Conservation (phyloP, 1,284 basidiomycete genomes). For the Microstroma glucosiphilum region DNA sequence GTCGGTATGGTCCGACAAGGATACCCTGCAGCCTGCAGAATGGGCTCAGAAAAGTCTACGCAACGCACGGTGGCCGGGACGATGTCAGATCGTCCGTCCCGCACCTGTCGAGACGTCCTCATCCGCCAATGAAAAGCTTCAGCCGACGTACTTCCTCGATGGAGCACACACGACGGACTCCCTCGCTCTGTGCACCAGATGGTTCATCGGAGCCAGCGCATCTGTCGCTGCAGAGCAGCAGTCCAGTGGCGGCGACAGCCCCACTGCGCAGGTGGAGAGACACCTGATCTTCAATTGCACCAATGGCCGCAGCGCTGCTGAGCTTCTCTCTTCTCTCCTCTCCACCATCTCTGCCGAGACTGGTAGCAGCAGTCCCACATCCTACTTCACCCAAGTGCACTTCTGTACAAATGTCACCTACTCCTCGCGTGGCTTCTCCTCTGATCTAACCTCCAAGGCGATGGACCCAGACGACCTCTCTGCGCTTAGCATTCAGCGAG, state of each 20-base stretch:
- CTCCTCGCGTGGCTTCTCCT: slow-evolving; percentile 76
- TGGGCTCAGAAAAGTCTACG: slow-evolving; percentile 63
- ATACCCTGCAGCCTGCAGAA: slow-evolving; percentile 11
- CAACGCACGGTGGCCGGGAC: slow-evolving; percentile 83
- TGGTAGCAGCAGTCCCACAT: slow-evolving; percentile 24
- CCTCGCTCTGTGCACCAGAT: slow-evolving; percentile 74
- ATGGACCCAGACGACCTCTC: slow-evolving; percentile 33
- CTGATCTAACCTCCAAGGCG: slow-evolving; percentile 50
- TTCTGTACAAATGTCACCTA: slow-evolving; percentile 98
- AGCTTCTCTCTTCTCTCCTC: slow-evolving; percentile 65
- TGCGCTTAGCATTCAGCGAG: slow-evolving; percentile 36
- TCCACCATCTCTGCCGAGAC: background rate
- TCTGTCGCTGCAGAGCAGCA: slow-evolving; percentile 8
- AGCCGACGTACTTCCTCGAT: slow-evolving; percentile 79
- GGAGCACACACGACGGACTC: slow-evolving; percentile 94
- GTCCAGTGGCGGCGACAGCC: background rate
- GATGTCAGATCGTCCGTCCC: slow-evolving; percentile 71
- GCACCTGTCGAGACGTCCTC: background rate
- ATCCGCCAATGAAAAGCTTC: slow-evolving; percentile 13
- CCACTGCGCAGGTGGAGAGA: slow-evolving; percentile 52
- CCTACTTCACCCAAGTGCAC: slow-evolving; percentile 70
- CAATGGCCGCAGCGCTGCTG: slow-evolving; percentile 71
- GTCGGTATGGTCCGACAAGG: background rate
- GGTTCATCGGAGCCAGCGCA: slow-evolving; percentile 57
- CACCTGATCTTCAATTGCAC: slow-evolving; percentile 94